A percentile compares a stretch with the other conserved stretches of the same genome.
Evolutionary conservation across 2,329 filamentous ascomycete species (phyloP).

Genomic region (Colletotrichum coccodes): DNA sequence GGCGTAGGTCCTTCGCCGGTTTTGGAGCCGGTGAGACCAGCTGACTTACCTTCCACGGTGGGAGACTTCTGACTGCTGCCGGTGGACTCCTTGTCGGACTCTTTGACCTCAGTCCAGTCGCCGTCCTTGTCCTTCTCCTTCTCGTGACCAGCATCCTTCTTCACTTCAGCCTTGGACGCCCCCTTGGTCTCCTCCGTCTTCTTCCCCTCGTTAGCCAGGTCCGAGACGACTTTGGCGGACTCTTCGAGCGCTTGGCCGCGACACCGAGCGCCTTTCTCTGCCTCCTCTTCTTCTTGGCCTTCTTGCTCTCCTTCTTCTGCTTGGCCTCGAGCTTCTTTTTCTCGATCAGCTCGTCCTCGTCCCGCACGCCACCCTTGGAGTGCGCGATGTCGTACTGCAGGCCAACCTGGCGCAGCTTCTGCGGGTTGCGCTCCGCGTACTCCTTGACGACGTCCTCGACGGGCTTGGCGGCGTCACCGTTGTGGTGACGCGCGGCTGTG

Average conservation of each 20-base stretch:
- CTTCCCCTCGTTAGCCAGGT: slow-evolving; percentile 24
- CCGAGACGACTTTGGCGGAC: slow-evolving; percentile 34
- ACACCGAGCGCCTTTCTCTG: slow-evolving; percentile 18
- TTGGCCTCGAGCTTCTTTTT: slow-evolving; percentile 39
- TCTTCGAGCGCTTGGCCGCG: slow-evolving; percentile 33
- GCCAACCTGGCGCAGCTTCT: slow-evolving; percentile 72
- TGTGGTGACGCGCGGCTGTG: slow-evolving; percentile 60
- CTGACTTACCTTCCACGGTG: neutral
- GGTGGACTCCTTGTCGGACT: slow-evolving; percentile 14
- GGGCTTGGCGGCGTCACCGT: slow-evolving; percentile 46
- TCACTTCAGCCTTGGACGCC: slow-evolving; percentile 1
- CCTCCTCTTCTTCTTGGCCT: slow-evolving; percentile 37
- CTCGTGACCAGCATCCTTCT: slow-evolving; percentile 32
- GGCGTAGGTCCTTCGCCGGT: neutral
- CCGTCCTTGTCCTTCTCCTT: slow-evolving; percentile 35
- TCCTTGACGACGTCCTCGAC: slow-evolving; percentile 69
- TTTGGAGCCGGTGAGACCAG: neutral
- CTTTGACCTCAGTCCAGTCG: slow-evolving; percentile 18
- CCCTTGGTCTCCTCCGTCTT: slow-evolving; percentile 30
- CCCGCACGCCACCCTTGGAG: slow-evolving; percentile 64
- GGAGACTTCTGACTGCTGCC: slow-evolving; percentile 6
- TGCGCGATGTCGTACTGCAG: slow-evolving; percentile 71
- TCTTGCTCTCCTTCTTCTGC: slow-evolving; percentile 40
- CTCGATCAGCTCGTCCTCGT: slow-evolving; percentile 54
- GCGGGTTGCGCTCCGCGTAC: slow-evolving; percentile 56